Percentiles rank a stretch among this genome's conserved stretches.
Evolutionary conservation across 1,284 basidiomycete species (phyloP).

Genomic region (Farysia itapuensis): DNA sequence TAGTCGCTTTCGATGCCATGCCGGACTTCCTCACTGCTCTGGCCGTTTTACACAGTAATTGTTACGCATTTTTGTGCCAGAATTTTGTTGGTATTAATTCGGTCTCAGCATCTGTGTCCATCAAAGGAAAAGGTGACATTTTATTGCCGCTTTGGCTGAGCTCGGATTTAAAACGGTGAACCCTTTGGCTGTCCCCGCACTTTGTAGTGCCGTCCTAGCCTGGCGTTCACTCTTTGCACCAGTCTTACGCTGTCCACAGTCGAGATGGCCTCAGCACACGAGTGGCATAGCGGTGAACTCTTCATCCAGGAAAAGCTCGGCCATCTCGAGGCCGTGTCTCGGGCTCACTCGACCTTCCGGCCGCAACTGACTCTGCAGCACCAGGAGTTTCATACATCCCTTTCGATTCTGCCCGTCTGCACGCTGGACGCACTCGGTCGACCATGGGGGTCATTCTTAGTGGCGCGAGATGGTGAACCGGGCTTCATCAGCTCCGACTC

Average conservation of each 20-base stretch:
- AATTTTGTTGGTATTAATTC: too few relatives aligned
- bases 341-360: slow-evolving; percentile 14
- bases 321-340: slow-evolving; percentile 15
- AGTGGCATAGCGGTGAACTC: slow-evolving; percentile 28
- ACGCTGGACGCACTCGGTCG: slow-evolving; percentile 17
- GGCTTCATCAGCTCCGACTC: slow-evolving; percentile 20
- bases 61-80: too few relatives aligned
- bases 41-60: too few relatives aligned
- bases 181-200: neutral
- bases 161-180: neutral
- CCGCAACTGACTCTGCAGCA: slow-evolving; percentile 22
- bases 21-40: too few relatives aligned
- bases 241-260: neutral
- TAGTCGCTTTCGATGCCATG: too few relatives aligned
- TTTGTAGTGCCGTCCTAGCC: neutral
- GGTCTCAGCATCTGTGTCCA: too few relatives aligned
- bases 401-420: slow-evolving; percentile 20
- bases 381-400: slow-evolving; percentile 14
- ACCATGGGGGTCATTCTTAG: slow-evolving; percentile 23
- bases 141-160: too few relatives aligned
- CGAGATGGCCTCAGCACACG: slow-evolving; percentile 13
- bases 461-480: slow-evolving; percentile 3
- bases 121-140: too few relatives aligned
- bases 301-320: slow-evolving; percentile 16
- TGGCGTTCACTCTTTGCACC: neutral